phyloP scores from a whole-genome alignment of 441 rosid species.

The Syzygium malaccense region DNA sequence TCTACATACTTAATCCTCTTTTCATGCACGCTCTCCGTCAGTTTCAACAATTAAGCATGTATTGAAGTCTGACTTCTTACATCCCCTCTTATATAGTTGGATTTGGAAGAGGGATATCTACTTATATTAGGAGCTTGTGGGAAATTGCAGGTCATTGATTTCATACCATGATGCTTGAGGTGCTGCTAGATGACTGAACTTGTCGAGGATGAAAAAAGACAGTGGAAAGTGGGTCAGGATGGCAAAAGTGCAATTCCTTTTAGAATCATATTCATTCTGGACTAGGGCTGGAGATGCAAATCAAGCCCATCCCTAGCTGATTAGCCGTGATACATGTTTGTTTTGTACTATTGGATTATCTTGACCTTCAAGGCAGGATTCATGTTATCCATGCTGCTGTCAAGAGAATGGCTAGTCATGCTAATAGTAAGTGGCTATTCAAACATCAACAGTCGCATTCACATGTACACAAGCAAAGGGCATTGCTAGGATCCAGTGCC shows the following conservation, averaged over 20 bases:
- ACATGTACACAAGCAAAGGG: neutral
- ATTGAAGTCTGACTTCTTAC: neutral
- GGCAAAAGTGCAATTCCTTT: neutral
- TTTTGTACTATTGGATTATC: neutral
- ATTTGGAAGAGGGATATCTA: neutral
- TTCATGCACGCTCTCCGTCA: fast-evolving
- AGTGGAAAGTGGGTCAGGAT: neutral
- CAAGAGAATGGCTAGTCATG: neutral
- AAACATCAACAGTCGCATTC: neutral
- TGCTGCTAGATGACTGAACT: neutral
- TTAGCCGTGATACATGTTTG: neutral
- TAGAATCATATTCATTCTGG: neutral
- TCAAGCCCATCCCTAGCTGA: neutral
- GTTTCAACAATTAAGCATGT: neutral
- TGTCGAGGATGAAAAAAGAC: neutral
- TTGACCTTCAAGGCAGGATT: neutral
- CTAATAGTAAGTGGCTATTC: neutral
- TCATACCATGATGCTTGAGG: neutral
- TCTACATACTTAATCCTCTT: neutral
- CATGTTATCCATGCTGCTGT: neutral
- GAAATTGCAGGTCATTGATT: neutral
- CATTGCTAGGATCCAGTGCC: neutral
- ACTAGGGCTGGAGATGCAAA: neutral
- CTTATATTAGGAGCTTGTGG: neutral
- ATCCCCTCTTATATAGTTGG: neutral